Evolutionary conservation across 106 monocot genomes (phyloP), one percentile per base, ranked within the genome.

Genomic region (Apostasia shenzhenica): DNA sequence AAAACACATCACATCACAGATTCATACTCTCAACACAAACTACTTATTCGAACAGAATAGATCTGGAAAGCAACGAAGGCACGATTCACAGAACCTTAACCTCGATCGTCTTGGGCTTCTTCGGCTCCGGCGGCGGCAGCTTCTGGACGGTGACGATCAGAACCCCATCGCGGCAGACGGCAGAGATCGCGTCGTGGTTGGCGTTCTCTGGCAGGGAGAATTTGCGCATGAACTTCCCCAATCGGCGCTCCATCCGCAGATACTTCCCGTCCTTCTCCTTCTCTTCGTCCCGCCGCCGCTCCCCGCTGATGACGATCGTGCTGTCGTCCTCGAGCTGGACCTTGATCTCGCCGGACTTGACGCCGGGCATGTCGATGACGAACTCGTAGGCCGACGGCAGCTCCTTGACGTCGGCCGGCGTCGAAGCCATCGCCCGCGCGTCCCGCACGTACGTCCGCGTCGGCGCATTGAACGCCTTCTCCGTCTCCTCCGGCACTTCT

Each of bases 391-490:
- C 49, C 41, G 53, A 48, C 3, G 88, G 74, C n/a, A 79, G 77
- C 72, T 88, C 92, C 76, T 86, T 80, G 48, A 92, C 81, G 77
- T 92, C 92, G n/a, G 88, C 92, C 2, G 92, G 88, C 7, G 92
- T 88, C 11, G 73, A 57, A 12, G 81, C 83, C 88, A 88, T 88
- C 11, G 91, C 91, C 44, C 73, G 63, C 8, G 74, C 69, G 70
- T 92, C 88, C 60, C 88, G 88, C 44, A 88, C 82, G 78, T 85
- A 92, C 26, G 75, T 66, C 14, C 73, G 74, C 5, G 82, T 82
- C 5, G 87, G 84, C 26, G 78, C 69, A 70, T 73, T 76, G 70
- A 78, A 73, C 43, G 82, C 41, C 59, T 77, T 86, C 8, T 86
- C 86, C 2, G 6, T 3, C 8, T 68, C 68, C 1, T 13, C 52